phyloP scores from a whole-genome alignment of 257 asterid species.

The Asclepias syriaca region DNA sequence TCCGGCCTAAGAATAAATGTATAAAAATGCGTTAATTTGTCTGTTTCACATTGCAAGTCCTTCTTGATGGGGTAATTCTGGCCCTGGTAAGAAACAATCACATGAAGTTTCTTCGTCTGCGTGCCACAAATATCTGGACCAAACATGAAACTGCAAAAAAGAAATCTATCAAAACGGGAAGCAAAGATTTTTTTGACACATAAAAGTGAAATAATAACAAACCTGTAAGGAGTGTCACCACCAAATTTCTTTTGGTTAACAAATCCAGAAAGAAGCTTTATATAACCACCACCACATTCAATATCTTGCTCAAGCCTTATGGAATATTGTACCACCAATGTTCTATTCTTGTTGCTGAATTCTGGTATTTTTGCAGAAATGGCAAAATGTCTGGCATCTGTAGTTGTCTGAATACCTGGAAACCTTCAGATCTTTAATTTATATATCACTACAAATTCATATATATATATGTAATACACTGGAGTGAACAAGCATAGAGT shows the following conservation, averaged over 20 bases:
- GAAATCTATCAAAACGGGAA: no score
- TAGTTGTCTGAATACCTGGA: constrained; percentile 85
- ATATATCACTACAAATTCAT: no score
- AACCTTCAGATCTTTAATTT: constrained; percentile 4
- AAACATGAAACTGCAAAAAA: constrained; percentile 73
- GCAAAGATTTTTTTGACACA: no score
- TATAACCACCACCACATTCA: constrained; percentile 97
- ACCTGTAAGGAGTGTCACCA: constrained; percentile 99
- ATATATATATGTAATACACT: background rate
- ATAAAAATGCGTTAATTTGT: constrained; percentile 83
- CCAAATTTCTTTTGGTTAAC: constrained; percentile 97
- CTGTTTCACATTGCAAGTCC: constrained; percentile 90
- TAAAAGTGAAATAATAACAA: background rate
- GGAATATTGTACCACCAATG: constrained; percentile 84
- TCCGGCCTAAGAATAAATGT: constrained; percentile 91
- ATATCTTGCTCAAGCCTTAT: constrained; percentile 90
- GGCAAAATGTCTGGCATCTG: constrained; percentile 83
- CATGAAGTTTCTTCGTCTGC: constrained; percentile 84
- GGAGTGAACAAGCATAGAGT: background rate
- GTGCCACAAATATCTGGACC: constrained; percentile 99
- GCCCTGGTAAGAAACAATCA: constrained; percentile 76
- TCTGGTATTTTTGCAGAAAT: constrained; percentile 93
- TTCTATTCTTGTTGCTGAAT: constrained; percentile 84
- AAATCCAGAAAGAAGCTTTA: constrained; percentile 86
- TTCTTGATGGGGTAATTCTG: constrained; percentile 83